phyloP scores from a whole-genome alignment of 345 rosid genomes.

The Lepidium africanum region DNA sequence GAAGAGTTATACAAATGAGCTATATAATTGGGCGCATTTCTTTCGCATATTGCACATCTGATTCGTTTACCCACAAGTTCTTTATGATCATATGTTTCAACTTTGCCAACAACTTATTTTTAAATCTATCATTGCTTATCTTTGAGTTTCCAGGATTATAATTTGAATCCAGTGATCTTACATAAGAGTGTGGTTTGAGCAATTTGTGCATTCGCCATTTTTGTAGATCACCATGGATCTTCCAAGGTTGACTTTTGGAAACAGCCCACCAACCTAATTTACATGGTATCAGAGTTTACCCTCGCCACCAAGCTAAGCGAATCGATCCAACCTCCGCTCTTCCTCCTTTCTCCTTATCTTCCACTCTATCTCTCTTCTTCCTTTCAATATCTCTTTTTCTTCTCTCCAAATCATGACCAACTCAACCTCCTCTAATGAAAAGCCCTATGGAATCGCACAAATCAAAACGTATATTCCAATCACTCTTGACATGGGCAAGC shows the following conservation, averaged over 20 bases:
- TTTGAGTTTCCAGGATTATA: neutral
- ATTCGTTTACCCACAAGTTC: neutral
- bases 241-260: slow-evolving; percentile 71
- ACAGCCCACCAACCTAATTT: slow-evolving; percentile 80
- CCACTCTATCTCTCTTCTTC: too few relatives aligned
- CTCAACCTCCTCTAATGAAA: slow-evolving; percentile 35
- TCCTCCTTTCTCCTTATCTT: too few relatives aligned
- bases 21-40: neutral
- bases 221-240: slow-evolving; percentile 81
- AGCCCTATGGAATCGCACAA: too few relatives aligned
- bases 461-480: too few relatives aligned
- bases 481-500: too few relatives aligned
- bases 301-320: too few relatives aligned
- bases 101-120: neutral
- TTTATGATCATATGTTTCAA: neutral
- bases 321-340: too few relatives aligned
- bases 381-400: too few relatives aligned
- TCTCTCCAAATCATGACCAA: too few relatives aligned
- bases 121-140: neutral
- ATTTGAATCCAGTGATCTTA: neutral
- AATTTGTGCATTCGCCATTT: neutral
- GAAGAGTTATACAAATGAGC: too few relatives aligned
- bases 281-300: too few relatives aligned
- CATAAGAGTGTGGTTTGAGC: neutral
- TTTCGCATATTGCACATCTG: neutral